phyloP scores from a whole-genome alignment of 2,329 filamentous ascomycete species.

The Ophiobolus disseminans region DNA sequence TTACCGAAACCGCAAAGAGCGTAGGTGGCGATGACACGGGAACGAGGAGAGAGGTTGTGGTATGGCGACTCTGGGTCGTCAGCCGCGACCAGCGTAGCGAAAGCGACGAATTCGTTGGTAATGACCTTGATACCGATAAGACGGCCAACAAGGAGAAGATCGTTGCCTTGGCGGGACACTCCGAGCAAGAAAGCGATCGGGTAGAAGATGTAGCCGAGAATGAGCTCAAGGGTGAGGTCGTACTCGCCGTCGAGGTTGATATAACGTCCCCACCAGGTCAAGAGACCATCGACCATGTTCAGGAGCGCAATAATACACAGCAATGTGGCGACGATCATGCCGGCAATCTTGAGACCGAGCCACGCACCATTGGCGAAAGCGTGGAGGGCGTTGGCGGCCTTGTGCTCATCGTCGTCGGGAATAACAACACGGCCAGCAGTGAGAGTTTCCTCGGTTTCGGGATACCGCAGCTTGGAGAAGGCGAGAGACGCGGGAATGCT shows the following conservation, averaged over 20 bases:
- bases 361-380: conserved; percentile 85
- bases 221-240: conserved; percentile 74
- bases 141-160: conserved; percentile 73
- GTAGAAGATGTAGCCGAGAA: conserved; percentile 79
- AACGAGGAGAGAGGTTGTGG: conserved; percentile 69
- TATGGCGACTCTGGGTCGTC: conserved; percentile 58
- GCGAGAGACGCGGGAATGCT: conserved; percentile 90
- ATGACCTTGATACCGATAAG: conserved; percentile 88
- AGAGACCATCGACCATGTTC: conserved; percentile 74
- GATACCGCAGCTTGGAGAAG: conserved; percentile 87
- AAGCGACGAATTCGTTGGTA: conserved; percentile 83
- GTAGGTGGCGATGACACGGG: conserved; percentile 83
- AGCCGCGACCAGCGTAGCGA: conserved; percentile 61
- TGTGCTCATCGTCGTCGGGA: conserved; percentile 78
- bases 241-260: conserved; percentile 72
- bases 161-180: conserved; percentile 66
- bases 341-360: conserved; percentile 85
- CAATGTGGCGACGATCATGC: conserved; percentile 80
- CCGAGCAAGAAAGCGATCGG: conserved; percentile 83
- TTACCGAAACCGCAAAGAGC: conserved; percentile 80
- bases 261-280: conserved; percentile 86
- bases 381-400: conserved; percentile 80
- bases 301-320: conserved; percentile 83
- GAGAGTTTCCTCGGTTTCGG: conserved; percentile 84
- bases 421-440: conserved; percentile 83